Conservation (phyloP, 1,139 yeast species). For the Saccharomyces pastorianus region DNA sequence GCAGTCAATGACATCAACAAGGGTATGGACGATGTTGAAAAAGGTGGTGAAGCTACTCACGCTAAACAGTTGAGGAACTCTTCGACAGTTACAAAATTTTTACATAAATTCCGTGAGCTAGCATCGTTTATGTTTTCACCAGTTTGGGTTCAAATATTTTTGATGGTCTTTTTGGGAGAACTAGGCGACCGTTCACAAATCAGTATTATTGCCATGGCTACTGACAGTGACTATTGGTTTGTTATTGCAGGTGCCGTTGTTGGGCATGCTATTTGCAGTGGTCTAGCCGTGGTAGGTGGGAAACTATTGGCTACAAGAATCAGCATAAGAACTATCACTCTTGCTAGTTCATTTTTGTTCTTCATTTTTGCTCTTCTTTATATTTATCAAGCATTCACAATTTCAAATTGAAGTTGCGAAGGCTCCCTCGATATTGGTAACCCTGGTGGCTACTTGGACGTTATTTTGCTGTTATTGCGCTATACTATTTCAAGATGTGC, state of each 20-base stretch:
- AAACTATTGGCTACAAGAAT: slow-evolving; percentile 80
- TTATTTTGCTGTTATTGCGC: neutral
- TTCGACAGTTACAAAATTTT: slow-evolving; percentile 6
- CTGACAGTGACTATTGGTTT: slow-evolving; percentile 86
- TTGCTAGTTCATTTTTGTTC: slow-evolving; percentile 85
- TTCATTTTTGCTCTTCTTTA: slow-evolving; percentile 74
- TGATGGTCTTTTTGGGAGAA: slow-evolving; percentile 94
- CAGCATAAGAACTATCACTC: slow-evolving; percentile 83
- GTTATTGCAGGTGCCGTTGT: slow-evolving; percentile 83
- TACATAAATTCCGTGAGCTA: slow-evolving; percentile 37
- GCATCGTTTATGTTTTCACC: slow-evolving; percentile 71
- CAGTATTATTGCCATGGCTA: slow-evolving; percentile 97
- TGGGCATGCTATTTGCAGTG: slow-evolving; percentile 89
- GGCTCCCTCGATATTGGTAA: neutral
- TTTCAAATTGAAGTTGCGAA: neutral
- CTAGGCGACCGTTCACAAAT: slow-evolving; percentile 99
- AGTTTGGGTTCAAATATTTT: slow-evolving; percentile 86
- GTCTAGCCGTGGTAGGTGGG: slow-evolving; percentile 91
- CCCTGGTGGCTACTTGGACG: neutral
- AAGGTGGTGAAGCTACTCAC: slow-evolving; percentile 35
- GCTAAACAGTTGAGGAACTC: slow-evolving; percentile 6
- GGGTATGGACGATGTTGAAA: slow-evolving; percentile 49
- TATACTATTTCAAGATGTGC: neutral
- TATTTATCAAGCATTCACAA: slow-evolving; percentile 50
- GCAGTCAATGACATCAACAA: slow-evolving; percentile 52